phyloP scores from a whole-genome alignment of 352 stramenopile genomes.

The Globisporangium cylindrosporum region DNA sequence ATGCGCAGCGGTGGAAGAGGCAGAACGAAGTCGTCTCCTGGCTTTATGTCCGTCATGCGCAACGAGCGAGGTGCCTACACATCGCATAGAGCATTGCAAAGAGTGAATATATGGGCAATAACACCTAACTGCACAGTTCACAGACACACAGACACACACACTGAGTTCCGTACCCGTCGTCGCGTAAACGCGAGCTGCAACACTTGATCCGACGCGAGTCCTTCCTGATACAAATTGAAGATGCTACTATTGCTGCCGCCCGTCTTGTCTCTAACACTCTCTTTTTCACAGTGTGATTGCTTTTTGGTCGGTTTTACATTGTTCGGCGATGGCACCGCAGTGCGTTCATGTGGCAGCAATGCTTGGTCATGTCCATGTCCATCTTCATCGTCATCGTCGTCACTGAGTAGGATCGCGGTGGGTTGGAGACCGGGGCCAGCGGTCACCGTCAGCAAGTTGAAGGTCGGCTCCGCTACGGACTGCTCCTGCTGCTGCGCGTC shows the following conservation, averaged over 20 bases:
- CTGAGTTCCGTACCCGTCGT: slow-evolving; percentile 22
- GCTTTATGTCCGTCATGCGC: slow-evolving; percentile 18
- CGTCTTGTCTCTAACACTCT: not conserved
- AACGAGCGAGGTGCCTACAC: slow-evolving; percentile 21
- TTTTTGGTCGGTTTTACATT: not conserved
- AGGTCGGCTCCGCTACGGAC: slow-evolving; percentile 15
- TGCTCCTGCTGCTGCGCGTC: slow-evolving; percentile 5
- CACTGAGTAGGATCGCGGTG: slow-evolving; percentile 1
- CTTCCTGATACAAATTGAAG: slow-evolving; percentile 69
- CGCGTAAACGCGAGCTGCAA: slow-evolving; percentile 61
- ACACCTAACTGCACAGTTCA: not conserved
- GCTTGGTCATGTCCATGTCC: not conserved
- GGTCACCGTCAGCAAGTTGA: slow-evolving; percentile 15
- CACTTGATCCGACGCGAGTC: slow-evolving; percentile 42
- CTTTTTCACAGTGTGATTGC: not conserved
- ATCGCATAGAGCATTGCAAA: not conserved
- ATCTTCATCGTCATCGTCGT: not conserved
- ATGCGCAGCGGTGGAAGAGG: slow-evolving; percentile 38
- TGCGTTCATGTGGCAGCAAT: not conserved
- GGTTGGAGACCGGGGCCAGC: not conserved
- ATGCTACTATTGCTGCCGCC: slow-evolving; percentile 16
- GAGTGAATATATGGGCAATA: not conserved
- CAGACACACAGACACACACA: not conserved
- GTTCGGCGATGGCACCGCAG: not conserved
- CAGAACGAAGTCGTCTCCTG: slow-evolving; percentile 52